Evolutionary conservation across 805 yeast genomes (phyloP).

Genomic region (Yamadazyma phyllophila): DNA sequence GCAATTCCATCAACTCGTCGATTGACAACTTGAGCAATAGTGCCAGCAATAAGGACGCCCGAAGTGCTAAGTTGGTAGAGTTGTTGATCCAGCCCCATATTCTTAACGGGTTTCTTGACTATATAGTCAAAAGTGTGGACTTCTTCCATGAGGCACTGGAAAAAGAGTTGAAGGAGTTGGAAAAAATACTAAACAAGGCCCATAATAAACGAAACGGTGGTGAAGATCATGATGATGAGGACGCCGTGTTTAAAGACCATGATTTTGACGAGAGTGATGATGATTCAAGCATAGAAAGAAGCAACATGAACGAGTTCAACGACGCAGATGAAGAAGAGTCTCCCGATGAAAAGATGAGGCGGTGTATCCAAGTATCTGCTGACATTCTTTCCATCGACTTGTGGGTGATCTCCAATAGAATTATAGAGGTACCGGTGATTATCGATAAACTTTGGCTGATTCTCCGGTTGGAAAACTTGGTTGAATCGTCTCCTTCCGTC

Average conservation of each 20-base stretch:
- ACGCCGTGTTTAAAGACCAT: no score
- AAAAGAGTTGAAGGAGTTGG: constrained; percentile 23
- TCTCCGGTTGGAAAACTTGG: constrained; percentile 26
- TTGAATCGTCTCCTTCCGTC: constrained; percentile 39
- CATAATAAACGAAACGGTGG: background rate
- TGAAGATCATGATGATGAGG: background rate
- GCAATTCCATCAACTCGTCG: constrained; percentile 34
- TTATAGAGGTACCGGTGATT: constrained; percentile 40
- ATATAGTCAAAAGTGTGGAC: constrained; percentile 53
- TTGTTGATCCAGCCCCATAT: constrained; percentile 77
- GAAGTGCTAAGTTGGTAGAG: constrained; percentile 62
- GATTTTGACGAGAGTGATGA: constrained; percentile 4
- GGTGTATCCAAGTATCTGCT: constrained; percentile 39
- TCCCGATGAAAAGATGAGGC: constrained; percentile 30
- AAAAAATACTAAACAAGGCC: constrained; percentile 15
- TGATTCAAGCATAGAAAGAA: background rate
- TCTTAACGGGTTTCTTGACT: constrained; percentile 63
- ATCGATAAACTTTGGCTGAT: constrained; percentile 44
- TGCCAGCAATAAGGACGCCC: constrained; percentile 28
- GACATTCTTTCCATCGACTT: constrained; percentile 40
- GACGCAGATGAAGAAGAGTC: constrained; percentile 22
- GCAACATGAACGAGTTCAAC: constrained; percentile 4
- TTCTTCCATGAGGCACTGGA: constrained; percentile 33
- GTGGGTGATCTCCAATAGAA: constrained; percentile 43
- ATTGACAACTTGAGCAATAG: constrained; percentile 22